Percentiles rank a stretch among this genome's conserved stretches.
These are phyloP conservation scores for Musa troglodytarum DNA, from an alignment of 176 grass and related monocot species.

Conservation along the genomic window DNA sequence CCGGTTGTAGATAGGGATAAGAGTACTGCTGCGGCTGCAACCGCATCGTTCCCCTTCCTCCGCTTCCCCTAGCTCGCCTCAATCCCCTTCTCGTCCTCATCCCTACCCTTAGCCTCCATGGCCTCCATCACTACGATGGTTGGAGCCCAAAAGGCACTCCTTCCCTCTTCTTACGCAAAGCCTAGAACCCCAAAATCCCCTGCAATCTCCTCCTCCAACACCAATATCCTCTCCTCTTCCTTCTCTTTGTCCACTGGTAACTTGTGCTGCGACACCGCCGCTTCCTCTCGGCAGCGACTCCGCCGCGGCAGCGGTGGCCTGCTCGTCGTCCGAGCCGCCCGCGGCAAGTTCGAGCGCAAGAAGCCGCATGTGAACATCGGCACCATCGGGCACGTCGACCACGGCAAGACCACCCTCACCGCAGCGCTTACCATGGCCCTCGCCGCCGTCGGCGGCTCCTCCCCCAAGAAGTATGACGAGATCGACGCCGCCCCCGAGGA, in stretches of 20 bases:
- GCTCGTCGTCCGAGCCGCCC: slow-evolving; percentile 7
- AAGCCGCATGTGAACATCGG: slow-evolving; percentile 19
- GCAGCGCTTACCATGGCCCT: slow-evolving; percentile 20
- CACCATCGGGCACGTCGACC: slow-evolving; percentile 17
- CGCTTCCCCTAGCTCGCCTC: no score
- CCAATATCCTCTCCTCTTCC: neutral
- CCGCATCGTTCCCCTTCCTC: neutral
- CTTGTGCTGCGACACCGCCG: neutral
- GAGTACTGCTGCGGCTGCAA: no score
- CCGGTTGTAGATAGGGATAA: neutral
- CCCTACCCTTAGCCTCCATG: neutral
- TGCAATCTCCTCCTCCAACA: neutral
- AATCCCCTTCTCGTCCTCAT: neutral
- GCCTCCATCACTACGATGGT: neutral
- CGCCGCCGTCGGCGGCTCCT: neutral
- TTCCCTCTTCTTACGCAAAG: neutral
- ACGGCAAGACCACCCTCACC: slow-evolving; percentile 19
- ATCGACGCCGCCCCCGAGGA: slow-evolving; percentile 19
- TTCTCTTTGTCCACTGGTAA: neutral
- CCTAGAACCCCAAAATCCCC: neutral
- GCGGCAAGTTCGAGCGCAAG: slow-evolving; percentile 24
- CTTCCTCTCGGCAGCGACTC: neutral
- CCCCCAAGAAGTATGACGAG: slow-evolving; percentile 20
- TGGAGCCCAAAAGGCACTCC: neutral
- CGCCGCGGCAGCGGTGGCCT: neutral